Conservation (phyloP, 805 yeast species). For the Zygosaccharomyces bailii region DNA sequence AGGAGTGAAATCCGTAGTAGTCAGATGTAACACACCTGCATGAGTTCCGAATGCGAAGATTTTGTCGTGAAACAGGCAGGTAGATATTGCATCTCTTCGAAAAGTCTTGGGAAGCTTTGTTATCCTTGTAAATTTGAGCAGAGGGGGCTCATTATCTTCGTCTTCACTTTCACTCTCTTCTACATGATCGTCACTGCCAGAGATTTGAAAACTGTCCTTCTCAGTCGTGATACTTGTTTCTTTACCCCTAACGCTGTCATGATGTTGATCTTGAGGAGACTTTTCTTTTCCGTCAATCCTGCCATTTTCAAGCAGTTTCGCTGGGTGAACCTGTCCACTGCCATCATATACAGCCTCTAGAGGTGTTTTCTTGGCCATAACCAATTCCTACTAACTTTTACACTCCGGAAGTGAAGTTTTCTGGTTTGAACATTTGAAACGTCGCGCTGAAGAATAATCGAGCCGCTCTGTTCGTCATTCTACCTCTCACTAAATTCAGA, state of each 20-base stretch:
- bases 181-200: constrained; percentile 32
- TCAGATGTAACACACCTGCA: constrained; percentile 73
- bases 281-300: neutral
- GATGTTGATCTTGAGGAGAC: neutral
- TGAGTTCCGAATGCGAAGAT: constrained; percentile 84
- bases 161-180: constrained; percentile 37
- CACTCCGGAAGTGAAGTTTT: too few relatives aligned
- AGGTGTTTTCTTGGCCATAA: constrained; percentile 1
- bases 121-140: constrained; percentile 69
- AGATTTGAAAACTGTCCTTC: constrained; percentile 25
- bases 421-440: neutral
- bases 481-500: too few relatives aligned
- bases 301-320: neutral
- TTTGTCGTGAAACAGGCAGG: constrained; percentile 56
- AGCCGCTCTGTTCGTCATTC: neutral
- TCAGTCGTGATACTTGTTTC: constrained; percentile 19
- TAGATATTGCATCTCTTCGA: constrained; percentile 71
- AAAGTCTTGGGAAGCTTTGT: constrained; percentile 64
- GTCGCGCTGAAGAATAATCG: constrained; percentile 3
- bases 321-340: neutral
- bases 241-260: neutral
- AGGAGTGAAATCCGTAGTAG: constrained; percentile 54
- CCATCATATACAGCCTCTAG: neutral
- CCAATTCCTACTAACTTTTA: neutral
- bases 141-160: constrained; percentile 62